These are phyloP conservation scores for Solanum appendiculatum DNA, from an alignment of 257 asterid species.

Conservation along the genomic window DNA sequence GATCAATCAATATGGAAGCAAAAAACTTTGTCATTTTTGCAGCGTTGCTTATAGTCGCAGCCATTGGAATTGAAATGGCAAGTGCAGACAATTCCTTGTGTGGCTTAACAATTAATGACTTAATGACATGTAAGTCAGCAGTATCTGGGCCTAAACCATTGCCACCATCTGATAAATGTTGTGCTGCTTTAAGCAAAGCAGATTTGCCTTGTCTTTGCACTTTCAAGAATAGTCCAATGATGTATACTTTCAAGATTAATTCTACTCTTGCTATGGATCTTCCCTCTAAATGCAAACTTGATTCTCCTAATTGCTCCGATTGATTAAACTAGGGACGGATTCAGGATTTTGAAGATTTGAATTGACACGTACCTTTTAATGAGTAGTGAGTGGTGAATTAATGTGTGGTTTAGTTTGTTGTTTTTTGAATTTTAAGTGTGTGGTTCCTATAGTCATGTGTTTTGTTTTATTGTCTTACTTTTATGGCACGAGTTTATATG, in stretches of 20 bases:
- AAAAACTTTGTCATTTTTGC: background rate
- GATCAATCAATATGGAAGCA: background rate
- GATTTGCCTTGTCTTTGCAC: conserved; percentile 7
- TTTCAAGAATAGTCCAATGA: background rate
- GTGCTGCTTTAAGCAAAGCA: background rate
- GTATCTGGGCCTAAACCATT: background rate
- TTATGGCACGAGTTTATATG: background rate
- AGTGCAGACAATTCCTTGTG: background rate
- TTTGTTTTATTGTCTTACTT: background rate
- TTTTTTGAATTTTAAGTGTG: background rate
- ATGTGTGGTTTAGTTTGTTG: background rate
- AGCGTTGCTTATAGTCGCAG: background rate
- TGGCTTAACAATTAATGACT: conserved; percentile 3
- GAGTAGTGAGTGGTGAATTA: background rate
- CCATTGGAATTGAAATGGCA: background rate
- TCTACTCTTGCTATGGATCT: conserved; percentile 7
- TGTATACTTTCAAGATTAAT: background rate
- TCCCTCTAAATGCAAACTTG: conserved; percentile 3
- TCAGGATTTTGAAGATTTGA: background rate
- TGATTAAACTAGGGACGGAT: background rate
- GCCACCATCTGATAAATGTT: background rate
- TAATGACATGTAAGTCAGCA: conserved; percentile 13
- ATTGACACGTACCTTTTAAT: background rate
- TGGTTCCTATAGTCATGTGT: background rate
- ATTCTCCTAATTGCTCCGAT: background rate